Evolutionary conservation across 805 yeast species (phyloP).

Genomic region (Saccharomycopsis sp.): DNA sequence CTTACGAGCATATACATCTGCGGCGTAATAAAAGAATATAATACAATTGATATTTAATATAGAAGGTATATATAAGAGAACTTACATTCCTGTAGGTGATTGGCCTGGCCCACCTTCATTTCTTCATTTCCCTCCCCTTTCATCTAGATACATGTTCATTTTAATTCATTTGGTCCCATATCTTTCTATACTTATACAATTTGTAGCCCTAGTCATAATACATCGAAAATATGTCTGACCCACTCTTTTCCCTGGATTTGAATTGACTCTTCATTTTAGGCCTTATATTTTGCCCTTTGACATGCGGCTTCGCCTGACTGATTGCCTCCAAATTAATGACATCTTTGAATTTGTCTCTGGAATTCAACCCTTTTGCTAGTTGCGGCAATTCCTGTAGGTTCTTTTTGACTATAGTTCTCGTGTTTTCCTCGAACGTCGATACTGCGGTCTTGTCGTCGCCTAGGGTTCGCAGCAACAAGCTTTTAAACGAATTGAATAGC

Average conservation of each 20-base stretch:
- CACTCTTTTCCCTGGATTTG: background rate
- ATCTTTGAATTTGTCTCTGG: background rate
- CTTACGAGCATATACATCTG: background rate
- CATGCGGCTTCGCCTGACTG: background rate
- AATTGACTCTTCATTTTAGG: background rate
- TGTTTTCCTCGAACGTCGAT: background rate
- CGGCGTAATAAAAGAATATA: background rate
- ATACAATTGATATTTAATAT: background rate
- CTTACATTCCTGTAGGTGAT: too few species aligned
- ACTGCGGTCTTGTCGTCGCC: background rate
- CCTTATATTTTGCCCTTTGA: background rate
- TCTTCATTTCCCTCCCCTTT: too few species aligned
- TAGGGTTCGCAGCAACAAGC: background rate
- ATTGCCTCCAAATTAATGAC: background rate
- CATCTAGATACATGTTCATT: too few species aligned
- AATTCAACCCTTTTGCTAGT: background rate
- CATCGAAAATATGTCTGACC: background rate
- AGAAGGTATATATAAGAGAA: too few species aligned
- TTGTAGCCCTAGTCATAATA: too few species aligned
- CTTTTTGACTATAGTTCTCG: background rate
- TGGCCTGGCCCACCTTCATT: too few species aligned
- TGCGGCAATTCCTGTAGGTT: background rate
- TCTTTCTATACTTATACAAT: too few species aligned
- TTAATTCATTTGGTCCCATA: too few species aligned
- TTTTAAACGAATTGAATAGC: background rate